A percentile compares a stretch with the other conserved stretches of the same genome.
Evolutionary conservation across 495 filamentous ascomycete genomes (phyloP).

Genomic region (Xylaria nigripes): DNA sequence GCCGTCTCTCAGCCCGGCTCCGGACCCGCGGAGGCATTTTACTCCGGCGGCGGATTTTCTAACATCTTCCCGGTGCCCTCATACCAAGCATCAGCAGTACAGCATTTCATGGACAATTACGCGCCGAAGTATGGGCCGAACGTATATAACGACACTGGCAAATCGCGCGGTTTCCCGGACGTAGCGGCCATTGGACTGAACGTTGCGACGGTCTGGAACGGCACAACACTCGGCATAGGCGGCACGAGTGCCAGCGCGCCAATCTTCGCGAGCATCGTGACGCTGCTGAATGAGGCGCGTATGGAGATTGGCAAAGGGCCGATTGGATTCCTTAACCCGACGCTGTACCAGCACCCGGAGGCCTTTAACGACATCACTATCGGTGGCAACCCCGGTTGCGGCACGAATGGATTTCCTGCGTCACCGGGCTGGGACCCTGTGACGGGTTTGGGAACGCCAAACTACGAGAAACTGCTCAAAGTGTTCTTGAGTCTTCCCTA

Average conservation of each 20-base stretch:
- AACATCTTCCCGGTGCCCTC: conserved; percentile 52
- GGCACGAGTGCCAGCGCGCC: conserved; percentile 33
- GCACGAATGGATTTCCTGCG: conserved; percentile 37
- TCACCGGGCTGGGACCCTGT: conserved; percentile 33
- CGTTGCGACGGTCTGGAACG: conserved; percentile 40
- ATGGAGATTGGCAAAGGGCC: conserved; percentile 43
- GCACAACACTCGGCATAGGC: conserved; percentile 40
- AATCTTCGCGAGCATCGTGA: conserved; percentile 43
- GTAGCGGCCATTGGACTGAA: conserved; percentile 52
- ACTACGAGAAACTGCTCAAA: conserved; percentile 21
- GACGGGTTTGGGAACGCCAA: conserved; percentile 30
- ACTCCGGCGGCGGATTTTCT: conserved; percentile 62
- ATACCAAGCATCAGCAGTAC: conserved; percentile 54
- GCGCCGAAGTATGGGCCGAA: conserved; percentile 43
- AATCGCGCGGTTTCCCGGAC: conserved; percentile 52
- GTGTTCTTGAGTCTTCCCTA: conserved; percentile 9
- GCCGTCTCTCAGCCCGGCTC: conserved; percentile 31
- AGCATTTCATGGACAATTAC: conserved; percentile 45
- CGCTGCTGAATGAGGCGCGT: conserved; percentile 54
- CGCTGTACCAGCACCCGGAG: conserved; percentile 50
- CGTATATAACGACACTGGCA: conserved; percentile 31
- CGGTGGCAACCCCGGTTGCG: conserved; percentile 52
- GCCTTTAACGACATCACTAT: conserved; percentile 53
- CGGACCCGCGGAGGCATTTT: conserved; percentile 42
- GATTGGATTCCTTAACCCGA: conserved; percentile 59